Conservation (phyloP, 2,329 filamentous ascomycete genomes). For the Hawksworthiomyces lignivorus region DNA sequence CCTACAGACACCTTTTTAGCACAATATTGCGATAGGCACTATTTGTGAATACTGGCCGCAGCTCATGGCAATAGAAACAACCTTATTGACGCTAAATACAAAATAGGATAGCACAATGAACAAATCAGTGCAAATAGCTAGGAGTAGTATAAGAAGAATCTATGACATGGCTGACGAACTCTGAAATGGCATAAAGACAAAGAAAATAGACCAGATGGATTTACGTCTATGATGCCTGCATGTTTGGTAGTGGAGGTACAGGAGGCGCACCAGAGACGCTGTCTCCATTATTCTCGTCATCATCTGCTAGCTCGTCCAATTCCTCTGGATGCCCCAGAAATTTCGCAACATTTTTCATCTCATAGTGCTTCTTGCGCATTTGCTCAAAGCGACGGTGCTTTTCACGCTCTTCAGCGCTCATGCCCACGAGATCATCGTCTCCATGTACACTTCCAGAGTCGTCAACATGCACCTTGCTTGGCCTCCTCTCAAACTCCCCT, state of each 20-base stretch:
- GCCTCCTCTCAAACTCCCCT: conserved; percentile 32
- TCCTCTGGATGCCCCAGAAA: conserved; percentile 71
- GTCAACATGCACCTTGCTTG: conserved; percentile 73
- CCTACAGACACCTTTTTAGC: too few relatives aligned
- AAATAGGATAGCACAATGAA: too few relatives aligned
- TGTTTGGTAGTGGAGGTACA: conserved; percentile 7
- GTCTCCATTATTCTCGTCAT: conserved; percentile 37
- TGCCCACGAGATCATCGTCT: conserved; percentile 47
- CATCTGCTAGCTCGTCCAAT: conserved; percentile 52
- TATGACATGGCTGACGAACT: too few relatives aligned
- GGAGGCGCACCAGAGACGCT: conserved; percentile 15
- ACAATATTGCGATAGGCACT: too few relatives aligned
- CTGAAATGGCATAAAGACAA: not conserved
- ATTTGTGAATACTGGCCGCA: too few relatives aligned
- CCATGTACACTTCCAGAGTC: conserved; percentile 44
- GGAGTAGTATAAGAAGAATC: too few relatives aligned
- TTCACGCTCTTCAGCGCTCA: conserved; percentile 68
- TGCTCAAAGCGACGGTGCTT: conserved; percentile 91
- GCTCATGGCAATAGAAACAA: too few relatives aligned
- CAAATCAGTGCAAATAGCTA: too few relatives aligned
- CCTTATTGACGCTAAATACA: too few relatives aligned
- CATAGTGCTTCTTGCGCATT: conserved; percentile 92
- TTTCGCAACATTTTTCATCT: conserved; percentile 92
- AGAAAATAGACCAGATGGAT: not conserved
- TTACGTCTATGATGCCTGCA: not conserved